Base-by-base conservation (phyloP, 2,329 filamentous ascomycete species). In the Helotiales sp. region DNA sequence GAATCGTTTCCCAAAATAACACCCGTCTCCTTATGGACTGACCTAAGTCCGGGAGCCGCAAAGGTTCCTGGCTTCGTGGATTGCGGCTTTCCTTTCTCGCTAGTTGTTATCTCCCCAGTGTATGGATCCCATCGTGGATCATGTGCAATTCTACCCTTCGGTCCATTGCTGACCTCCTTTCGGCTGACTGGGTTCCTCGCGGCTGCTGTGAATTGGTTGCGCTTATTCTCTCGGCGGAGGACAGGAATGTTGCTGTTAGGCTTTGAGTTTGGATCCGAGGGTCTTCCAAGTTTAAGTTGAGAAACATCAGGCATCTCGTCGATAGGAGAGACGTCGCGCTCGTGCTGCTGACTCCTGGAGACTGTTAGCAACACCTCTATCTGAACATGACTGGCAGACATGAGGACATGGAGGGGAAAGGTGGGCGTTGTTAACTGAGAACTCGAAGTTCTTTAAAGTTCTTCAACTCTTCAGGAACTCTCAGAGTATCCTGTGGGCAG, bases 21-120 rank as follows among this genome's bases (percentile, higher is more conserved):
- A 13, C 60, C 63, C n/a, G 62, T 59, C 38, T 60, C 53, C 30
- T 50, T 62, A 24, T 64, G 60, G 29, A 62, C 44, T 36, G 57
- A 36, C 30, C 57, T 61, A 46, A 63, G 57, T 33, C 57, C 53
- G 24, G 65, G 63, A 25, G 66, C 73, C 2, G 70, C 74, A 61
- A 74, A 81, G 57, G 79, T 75, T 30, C 80, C 79, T 17, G 86
- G 82, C 59, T 79, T 82, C 25, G 82, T 79, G 59, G 83, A 82
- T 36, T 79, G 80, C 25, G 81, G 75, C 57, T 79, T 82, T 13
- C 85, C 84, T 48, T 75, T 78, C 19, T 78, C 72, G 54, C 75
- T 81, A n/a, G 76, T 79, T 5, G 83, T 86, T 36, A 84, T 82
- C 67, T 89, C 86, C 8, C 85, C 86, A 2, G 87, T 87, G 68